Conservation (phyloP, 2,329 filamentous ascomycete genomes). For the Fragosphaeria purpurea region DNA sequence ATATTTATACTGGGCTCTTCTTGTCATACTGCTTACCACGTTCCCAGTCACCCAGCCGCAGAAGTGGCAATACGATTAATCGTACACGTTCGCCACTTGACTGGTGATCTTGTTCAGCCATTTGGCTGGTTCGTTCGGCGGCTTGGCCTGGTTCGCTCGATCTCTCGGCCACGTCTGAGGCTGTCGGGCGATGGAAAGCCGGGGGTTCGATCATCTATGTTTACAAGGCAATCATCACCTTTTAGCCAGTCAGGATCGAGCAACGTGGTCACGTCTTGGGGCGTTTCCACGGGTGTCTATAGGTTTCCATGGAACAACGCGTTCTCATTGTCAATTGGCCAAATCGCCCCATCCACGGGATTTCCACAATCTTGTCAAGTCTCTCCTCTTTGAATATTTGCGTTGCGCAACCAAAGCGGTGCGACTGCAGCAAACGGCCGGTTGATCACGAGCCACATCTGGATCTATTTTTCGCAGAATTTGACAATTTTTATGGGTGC, state of each 20-base stretch:
- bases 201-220: not conserved
- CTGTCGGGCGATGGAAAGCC: not conserved
- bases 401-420: no score
- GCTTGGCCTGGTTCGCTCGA: conserved; percentile 2
- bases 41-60: conserved; percentile 12
- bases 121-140: no score
- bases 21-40: not conserved
- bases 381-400: no score
- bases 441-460: no score
- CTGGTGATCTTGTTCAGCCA: not conserved
- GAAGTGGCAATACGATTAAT: conserved; percentile 7
- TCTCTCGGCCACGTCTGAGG: not conserved
- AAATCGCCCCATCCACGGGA: no score
- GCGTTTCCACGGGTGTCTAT: not conserved
- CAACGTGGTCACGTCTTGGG: not conserved
- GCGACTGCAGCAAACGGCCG: no score
- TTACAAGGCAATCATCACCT: not conserved
- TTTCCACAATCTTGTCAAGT: no score
- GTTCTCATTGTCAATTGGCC: no score
- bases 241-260: not conserved
- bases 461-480: no score
- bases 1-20: conserved; percentile 11
- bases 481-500: no score
- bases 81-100: conserved; percentile 7
- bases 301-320: not conserved